Conservation (phyloP, 441 rosid species). For the Pelargonium myrrhifolium region DNA sequence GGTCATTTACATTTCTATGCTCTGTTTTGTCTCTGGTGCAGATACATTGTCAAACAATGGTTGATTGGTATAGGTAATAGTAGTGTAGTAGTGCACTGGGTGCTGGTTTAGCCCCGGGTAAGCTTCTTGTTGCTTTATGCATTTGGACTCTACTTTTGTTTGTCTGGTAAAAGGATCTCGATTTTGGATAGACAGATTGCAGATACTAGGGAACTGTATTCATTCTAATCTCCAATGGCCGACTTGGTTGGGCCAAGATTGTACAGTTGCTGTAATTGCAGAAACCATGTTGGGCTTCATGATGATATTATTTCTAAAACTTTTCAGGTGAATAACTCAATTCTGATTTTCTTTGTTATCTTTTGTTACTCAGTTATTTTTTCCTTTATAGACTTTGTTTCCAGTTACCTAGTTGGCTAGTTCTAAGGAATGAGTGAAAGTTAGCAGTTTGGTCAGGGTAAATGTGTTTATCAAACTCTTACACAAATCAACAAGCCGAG, state of each 20-base stretch:
- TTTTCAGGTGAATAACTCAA: constrained; percentile 44
- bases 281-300: constrained; percentile 59
- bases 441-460: no score
- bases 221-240: constrained; percentile 29
- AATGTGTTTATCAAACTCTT: no score
- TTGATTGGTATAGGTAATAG: constrained; percentile 2
- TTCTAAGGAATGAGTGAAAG: background rate
- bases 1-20: background rate
- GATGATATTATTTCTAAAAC: constrained; percentile 64
- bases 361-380: background rate
- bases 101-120: constrained; percentile 15
- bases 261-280: constrained; percentile 68
- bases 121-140: constrained; percentile 10
- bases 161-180: background rate
- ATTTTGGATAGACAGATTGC: constrained; percentile 6
- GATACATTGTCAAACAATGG: constrained; percentile 13
- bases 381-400: no score
- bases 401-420: no score
- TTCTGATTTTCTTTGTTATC: constrained; percentile 11
- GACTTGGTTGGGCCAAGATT: constrained; percentile 50
- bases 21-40: constrained; percentile 20
- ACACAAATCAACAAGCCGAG: no score
- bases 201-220: background rate
- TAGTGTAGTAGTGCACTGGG: constrained; percentile 2
- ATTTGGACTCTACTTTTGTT: background rate